Conservation (phyloP, 495 filamentous ascomycete species). For the Geopyxis carbonaria region DNA sequence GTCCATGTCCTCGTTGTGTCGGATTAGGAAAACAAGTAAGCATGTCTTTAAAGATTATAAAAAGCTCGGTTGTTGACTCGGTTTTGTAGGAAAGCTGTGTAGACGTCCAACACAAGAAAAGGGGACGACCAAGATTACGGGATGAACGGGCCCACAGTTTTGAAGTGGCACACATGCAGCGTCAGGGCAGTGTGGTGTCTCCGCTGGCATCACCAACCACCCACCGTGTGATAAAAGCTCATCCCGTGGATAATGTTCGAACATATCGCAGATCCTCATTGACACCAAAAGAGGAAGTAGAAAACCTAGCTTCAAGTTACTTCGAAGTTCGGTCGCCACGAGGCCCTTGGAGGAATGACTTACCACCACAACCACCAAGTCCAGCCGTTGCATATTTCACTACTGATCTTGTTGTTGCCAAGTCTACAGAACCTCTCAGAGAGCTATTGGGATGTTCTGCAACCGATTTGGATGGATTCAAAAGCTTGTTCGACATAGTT, state of each 20-base stretch:
- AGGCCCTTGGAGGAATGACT: conserved; percentile 27
- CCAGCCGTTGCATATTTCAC: conserved; percentile 36
- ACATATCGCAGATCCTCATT: conserved; percentile 31
- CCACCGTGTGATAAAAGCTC: conserved; percentile 44
- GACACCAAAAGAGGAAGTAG: conserved; percentile 18
- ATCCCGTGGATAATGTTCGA: conserved; percentile 30
- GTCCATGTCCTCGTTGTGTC: conserved; percentile 45
- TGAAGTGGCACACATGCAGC: conserved; percentile 28
- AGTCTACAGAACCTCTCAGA: conserved; percentile 34
- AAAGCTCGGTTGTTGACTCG: conserved; percentile 7
- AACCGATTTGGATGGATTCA: conserved; percentile 26
- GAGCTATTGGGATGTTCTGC: conserved; percentile 32
- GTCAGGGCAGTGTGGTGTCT: conserved; percentile 22
- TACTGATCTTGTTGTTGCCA: conserved; percentile 38
- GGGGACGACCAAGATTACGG: conserved; percentile 77
- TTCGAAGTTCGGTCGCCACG: conserved; percentile 27
- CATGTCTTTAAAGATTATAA: conserved; percentile 1
- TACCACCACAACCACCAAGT: conserved; percentile 31
- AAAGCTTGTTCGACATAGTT: conserved; percentile 35
- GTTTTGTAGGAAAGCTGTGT: conserved; percentile 58
- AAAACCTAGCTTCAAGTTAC: conserved; percentile 8
- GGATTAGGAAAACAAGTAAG: conserved; percentile 38
- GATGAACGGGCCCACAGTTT: conserved; percentile 51
- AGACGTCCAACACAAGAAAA: conserved; percentile 93
- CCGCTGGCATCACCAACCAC: conserved; percentile 30